Conservation (phyloP, 2,329 filamentous ascomycete species). For the Arachnopeziza araneosa region DNA sequence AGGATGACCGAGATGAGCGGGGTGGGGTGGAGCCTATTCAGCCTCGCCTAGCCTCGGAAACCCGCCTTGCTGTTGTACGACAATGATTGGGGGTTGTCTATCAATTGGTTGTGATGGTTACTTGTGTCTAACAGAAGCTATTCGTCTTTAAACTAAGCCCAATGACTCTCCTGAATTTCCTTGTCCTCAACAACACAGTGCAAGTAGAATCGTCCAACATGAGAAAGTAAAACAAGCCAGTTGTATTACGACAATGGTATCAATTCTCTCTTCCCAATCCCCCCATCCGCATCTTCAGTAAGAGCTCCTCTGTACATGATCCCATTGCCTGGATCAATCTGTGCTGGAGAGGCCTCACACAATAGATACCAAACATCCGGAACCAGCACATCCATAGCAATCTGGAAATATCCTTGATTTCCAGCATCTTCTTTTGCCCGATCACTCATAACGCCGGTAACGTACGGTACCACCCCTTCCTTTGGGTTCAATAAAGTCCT, state of each 20-base stretch:
- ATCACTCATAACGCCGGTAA: neutral
- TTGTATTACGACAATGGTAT: neutral
- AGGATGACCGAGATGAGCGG: neutral
- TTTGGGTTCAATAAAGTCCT: neutral
- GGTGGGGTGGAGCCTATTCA: neutral
- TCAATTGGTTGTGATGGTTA: neutral
- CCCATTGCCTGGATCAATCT: neutral
- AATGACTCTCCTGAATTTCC: neutral
- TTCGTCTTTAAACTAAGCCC: too few species aligned
- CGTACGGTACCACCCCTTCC: neutral
- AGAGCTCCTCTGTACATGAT: neutral
- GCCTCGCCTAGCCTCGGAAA: neutral
- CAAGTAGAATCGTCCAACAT: too few species aligned
- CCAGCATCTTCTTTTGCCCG: neutral
- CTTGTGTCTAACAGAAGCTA: too few species aligned
- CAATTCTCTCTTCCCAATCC: neutral
- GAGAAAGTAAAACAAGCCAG: neutral
- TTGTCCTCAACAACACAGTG: too few species aligned
- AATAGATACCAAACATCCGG: neutral
- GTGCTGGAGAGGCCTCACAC: neutral
- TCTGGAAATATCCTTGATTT: neutral
- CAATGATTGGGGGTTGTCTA: neutral
- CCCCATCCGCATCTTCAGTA: neutral
- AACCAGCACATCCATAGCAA: neutral
- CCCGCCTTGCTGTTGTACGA: too few species aligned